phyloP scores from a whole-genome alignment of 352 stramenopile species.

The Phytophthora fragariae region DNA sequence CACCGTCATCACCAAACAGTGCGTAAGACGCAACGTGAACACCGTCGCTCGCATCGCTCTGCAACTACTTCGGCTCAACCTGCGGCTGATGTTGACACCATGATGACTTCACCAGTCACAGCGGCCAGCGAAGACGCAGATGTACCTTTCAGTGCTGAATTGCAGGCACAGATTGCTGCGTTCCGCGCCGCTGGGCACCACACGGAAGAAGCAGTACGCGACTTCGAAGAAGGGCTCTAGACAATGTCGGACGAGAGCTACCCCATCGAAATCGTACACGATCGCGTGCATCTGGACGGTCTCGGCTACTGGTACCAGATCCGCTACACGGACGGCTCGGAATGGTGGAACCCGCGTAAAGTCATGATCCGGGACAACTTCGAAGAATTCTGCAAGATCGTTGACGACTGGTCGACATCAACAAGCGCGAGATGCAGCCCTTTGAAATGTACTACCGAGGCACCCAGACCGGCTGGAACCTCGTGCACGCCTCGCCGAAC shows the following conservation, averaged over 20 bases:
- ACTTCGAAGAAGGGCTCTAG: no score
- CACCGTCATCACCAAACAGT: no score
- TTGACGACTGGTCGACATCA: not conserved
- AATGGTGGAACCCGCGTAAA: conserved; percentile 2
- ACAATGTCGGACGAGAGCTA: not conserved
- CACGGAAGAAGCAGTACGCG: no score
- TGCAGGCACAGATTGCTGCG: no score
- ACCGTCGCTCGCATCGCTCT: no score
- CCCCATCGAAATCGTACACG: conserved; percentile 2
- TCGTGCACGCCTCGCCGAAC: not conserved
- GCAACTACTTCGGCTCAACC: no score
- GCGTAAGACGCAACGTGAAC: no score
- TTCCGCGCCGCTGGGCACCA: no score
- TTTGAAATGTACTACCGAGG: not conserved
- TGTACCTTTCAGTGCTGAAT: no score
- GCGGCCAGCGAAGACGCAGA: no score
- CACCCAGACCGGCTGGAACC: not conserved
- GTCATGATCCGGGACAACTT: not conserved
- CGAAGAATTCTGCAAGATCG: conserved; percentile 3
- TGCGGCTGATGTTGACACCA: no score
- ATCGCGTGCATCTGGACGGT: not conserved
- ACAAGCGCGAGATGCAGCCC: not conserved
- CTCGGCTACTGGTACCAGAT: not conserved
- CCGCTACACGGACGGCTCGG: conserved; percentile 4
- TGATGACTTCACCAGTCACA: no score